Evolutionary conservation across 106 monocot species (phyloP).

Genomic region (Dactylorhiza incarnata): DNA sequence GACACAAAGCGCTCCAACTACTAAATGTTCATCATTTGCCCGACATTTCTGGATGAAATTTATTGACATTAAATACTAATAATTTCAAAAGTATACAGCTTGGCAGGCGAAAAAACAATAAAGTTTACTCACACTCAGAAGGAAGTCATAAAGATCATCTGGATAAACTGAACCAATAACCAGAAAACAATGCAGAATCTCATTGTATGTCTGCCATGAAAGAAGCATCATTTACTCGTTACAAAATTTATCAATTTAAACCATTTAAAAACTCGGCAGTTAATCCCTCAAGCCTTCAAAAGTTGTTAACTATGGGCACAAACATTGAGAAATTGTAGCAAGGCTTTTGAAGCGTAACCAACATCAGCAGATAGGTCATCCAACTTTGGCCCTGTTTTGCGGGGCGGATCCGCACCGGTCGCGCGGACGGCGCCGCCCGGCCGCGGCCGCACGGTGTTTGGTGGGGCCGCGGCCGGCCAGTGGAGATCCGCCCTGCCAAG

Average conservation of each 20-base stretch:
- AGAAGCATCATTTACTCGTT: background rate
- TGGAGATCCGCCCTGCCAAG: too few species aligned
- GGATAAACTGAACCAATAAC: constrained; percentile 85
- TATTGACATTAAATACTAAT: background rate
- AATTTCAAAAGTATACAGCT: background rate
- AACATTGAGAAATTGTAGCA: background rate
- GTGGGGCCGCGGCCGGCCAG: too few species aligned
- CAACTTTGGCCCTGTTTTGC: too few species aligned
- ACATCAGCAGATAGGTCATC: background rate
- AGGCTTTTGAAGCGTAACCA: background rate
- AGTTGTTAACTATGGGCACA: background rate
- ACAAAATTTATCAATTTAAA: background rate
- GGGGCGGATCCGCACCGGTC: too few species aligned
- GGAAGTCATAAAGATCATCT: constrained; percentile 72
- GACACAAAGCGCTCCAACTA: constrained; percentile 66
- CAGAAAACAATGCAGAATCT: constrained; percentile 91
- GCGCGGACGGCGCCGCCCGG: too few species aligned
- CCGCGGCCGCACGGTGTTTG: too few species aligned
- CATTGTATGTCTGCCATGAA: constrained; percentile 75
- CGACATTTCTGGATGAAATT: constrained; percentile 61
- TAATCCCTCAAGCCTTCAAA: background rate
- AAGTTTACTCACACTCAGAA: constrained; percentile 66
- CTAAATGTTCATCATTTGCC: constrained; percentile 65
- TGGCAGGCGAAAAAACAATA: background rate
- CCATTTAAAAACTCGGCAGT: background rate